Conservation (phyloP, 805 yeast species). For the Myxozyma vanderwaltii region DNA sequence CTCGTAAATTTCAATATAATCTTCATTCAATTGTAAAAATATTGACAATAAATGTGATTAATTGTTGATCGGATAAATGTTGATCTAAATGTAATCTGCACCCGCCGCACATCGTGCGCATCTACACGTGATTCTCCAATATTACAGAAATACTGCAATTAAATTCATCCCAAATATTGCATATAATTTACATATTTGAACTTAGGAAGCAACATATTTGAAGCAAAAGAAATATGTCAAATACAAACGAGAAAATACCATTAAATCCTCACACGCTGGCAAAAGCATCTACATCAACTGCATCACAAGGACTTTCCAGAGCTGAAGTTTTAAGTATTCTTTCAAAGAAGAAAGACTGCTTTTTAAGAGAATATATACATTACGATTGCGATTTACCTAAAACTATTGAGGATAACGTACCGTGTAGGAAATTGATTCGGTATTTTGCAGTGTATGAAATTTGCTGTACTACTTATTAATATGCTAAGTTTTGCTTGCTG, state of each 20-base stretch:
- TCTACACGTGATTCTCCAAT: too few species aligned
- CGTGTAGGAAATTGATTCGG: constrained; percentile 12
- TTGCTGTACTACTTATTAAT: not conserved
- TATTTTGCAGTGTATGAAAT: constrained; percentile 25
- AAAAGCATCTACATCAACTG: not conserved
- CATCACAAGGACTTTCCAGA: not conserved
- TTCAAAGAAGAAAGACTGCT: constrained; percentile 7
- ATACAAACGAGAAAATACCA: not conserved
- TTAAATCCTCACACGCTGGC: too few species aligned
- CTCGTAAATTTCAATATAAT: too few species aligned
- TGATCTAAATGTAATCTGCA: too few species aligned
- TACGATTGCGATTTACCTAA: constrained; percentile 13
- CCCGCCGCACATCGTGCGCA: too few species aligned
- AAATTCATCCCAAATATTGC: too few species aligned
- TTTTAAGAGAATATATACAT: constrained; percentile 11
- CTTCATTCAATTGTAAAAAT: too few species aligned
- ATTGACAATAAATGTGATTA: too few species aligned
- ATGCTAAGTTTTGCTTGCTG: not conserved
- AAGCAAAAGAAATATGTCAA: not conserved
- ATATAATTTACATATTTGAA: too few species aligned
- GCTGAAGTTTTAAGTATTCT: constrained; percentile 1
- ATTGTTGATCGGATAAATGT: too few species aligned
- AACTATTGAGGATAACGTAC: constrained; percentile 4
- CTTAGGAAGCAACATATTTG: too few species aligned
- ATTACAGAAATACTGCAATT: too few species aligned